A percentile compares a stretch with the other conserved stretches of the same genome.
phyloP scores from a whole-genome alignment of 805 yeast species.

The Saturnispora hagleri region DNA sequence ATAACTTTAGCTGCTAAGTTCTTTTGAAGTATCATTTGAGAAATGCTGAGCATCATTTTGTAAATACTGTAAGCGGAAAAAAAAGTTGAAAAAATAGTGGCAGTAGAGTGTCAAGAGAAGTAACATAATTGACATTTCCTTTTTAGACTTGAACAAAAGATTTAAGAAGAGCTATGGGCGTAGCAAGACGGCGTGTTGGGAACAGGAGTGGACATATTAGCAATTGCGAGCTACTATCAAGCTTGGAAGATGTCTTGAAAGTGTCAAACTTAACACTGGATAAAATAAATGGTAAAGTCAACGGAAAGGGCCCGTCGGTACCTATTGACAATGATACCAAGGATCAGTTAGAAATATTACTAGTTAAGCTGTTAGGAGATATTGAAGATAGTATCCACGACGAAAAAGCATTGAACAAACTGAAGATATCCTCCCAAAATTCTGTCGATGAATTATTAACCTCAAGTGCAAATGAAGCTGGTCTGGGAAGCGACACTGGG shows the following conservation, averaged over 20 bases:
- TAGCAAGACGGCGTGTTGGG: not conserved
- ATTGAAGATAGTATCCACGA: not conserved
- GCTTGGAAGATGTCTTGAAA: not conserved
- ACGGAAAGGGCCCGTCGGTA: not conserved
- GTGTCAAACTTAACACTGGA: not conserved
- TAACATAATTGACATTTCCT: not conserved
- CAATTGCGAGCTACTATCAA: not conserved
- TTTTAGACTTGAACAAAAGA: not conserved
- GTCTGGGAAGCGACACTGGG: not conserved
- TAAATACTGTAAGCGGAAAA: not conserved
- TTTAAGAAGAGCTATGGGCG: not conserved
- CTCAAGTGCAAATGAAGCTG: not conserved
- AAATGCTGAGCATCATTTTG: not conserved
- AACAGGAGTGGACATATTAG: not conserved
- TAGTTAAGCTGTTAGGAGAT: not conserved
- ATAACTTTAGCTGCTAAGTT: not conserved
- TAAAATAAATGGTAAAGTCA: not conserved
- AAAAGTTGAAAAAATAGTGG: not conserved
- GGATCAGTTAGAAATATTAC: not conserved
- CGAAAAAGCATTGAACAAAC: not conserved
- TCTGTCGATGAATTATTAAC: constrained; percentile 1
- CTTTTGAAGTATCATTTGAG: not conserved
- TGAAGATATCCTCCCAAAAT: not conserved
- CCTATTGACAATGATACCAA: not conserved
- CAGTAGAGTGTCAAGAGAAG: not conserved